phyloP scores from a whole-genome alignment of 176 grass and related monocot species.

The Saccharum spontaneum region DNA sequence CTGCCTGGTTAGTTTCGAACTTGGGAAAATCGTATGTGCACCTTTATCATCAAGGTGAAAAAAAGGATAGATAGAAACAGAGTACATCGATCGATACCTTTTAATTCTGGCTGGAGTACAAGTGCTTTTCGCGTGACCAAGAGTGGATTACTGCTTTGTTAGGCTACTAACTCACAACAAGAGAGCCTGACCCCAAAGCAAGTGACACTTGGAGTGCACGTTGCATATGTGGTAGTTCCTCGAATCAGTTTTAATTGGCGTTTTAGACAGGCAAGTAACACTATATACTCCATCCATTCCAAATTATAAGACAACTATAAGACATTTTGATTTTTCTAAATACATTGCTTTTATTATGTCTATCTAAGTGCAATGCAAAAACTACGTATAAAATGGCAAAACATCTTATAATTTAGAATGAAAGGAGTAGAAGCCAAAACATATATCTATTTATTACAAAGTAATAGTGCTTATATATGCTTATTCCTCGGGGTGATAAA shows the following conservation, averaged over 20 bases:
- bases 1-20: neutral
- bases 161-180: slow-evolving; percentile 30
- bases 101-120: slow-evolving; percentile 19
- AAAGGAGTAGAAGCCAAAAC: too few species aligned
- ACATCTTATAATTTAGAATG: too few species aligned
- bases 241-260: neutral
- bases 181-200: slow-evolving; percentile 7
- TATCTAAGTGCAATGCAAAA: too few species aligned
- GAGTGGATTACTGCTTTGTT: neutral
- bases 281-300: too few species aligned
- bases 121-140: slow-evolving; percentile 21
- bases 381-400: too few species aligned
- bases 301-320: too few species aligned
- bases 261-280: too few species aligned
- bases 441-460: too few species aligned
- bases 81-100: neutral
- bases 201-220: neutral
- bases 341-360: too few species aligned
- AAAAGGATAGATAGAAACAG: neutral
- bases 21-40: neutral
- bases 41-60: neutral
- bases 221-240: neutral
- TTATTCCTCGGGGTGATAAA: too few species aligned
- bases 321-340: too few species aligned
- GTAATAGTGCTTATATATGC: too few species aligned